These are phyloP conservation scores for Royoungia palumana DNA, from an alignment of 768 basidiomycete species.

Conservation along the genomic window DNA sequence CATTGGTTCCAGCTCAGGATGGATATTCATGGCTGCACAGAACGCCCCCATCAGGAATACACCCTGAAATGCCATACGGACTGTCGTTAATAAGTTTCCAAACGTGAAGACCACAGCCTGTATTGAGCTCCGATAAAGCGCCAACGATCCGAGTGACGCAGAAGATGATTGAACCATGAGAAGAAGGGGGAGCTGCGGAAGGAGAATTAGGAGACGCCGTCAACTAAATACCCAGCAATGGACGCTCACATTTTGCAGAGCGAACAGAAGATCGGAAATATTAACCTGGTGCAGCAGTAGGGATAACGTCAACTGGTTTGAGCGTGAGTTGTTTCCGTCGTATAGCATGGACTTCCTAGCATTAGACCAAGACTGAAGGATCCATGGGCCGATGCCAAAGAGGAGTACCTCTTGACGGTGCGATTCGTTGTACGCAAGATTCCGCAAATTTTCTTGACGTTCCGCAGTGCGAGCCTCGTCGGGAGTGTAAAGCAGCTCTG, in stretches of 20 bases:
- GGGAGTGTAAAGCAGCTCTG: constrained; percentile 45
- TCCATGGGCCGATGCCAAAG: constrained; percentile 84
- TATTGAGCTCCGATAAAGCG: constrained; percentile 75
- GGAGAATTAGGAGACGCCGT: constrained; percentile 12
- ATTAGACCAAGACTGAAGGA: constrained; percentile 70
- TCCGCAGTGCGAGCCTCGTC: constrained; percentile 64
- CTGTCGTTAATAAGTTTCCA: constrained; percentile 57
- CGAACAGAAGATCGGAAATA: constrained; percentile 59
- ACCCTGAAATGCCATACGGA: constrained; percentile 76
- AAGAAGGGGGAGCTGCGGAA: constrained; percentile 65
- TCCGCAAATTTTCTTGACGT: constrained; percentile 71
- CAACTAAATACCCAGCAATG: neutral
- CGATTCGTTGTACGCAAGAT: constrained; percentile 67
- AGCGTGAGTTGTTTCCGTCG: constrained; percentile 44
- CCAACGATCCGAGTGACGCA: constrained; percentile 75
- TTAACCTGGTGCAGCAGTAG: constrained; percentile 53
- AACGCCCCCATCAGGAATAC: constrained; percentile 88
- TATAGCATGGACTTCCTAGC: constrained; percentile 59
- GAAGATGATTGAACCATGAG: constrained; percentile 69
- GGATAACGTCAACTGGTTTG: constrained; percentile 40
- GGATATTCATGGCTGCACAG: constrained; percentile 68
- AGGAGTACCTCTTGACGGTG: constrained; percentile 80
- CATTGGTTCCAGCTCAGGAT: constrained; percentile 63
- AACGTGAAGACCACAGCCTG: constrained; percentile 67
- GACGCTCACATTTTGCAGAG: constrained; percentile 66